A percentile compares a stretch with the other conserved stretches of the same genome.
Conservation (phyloP, 2,329 filamentous ascomycete species). For the Colletotrichum salicis region DNA sequence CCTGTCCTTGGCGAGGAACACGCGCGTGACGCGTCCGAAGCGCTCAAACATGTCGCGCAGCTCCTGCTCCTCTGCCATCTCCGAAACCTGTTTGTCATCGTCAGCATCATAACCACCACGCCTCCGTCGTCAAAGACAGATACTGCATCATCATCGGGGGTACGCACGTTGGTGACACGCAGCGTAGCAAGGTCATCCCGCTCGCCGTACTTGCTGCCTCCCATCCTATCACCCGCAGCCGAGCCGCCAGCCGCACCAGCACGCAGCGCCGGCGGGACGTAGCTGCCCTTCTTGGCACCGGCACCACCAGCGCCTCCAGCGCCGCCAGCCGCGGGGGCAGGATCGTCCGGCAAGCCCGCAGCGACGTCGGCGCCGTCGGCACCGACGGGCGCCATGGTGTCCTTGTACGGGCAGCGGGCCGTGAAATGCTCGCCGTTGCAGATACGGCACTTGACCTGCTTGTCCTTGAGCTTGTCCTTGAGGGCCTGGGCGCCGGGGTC, state of each 20-base stretch:
- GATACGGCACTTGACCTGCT: constrained; percentile 99
- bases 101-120: constrained; percentile 8
- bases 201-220: constrained; percentile 84
- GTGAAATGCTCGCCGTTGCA: constrained; percentile 99
- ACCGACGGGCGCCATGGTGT: constrained; percentile 93
- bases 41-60: constrained; percentile 98
- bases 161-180: constrained; percentile 93
- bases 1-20: constrained; percentile 97
- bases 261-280: constrained; percentile 93
- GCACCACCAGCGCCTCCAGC: constrained; percentile 55
- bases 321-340: constrained; percentile 42
- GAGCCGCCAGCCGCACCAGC: constrained; percentile 69
- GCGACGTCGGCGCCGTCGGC: constrained; percentile 66
- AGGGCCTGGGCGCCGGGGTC: constrained; percentile 78
- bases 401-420: constrained; percentile 98
- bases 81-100: constrained; percentile 76
- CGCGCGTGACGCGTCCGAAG: constrained; percentile 94
- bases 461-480: constrained; percentile 92
- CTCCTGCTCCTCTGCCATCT: constrained; percentile 96
- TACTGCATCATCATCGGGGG: neutral
- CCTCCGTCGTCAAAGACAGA: neutral
- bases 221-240: constrained; percentile 82
- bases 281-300: constrained; percentile 79
- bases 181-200: constrained; percentile 96
- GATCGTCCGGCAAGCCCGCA: constrained; percentile 64